Conservation (phyloP, 2,329 filamentous ascomycete species). For the Stachybotrys chlorohalonatus region DNA sequence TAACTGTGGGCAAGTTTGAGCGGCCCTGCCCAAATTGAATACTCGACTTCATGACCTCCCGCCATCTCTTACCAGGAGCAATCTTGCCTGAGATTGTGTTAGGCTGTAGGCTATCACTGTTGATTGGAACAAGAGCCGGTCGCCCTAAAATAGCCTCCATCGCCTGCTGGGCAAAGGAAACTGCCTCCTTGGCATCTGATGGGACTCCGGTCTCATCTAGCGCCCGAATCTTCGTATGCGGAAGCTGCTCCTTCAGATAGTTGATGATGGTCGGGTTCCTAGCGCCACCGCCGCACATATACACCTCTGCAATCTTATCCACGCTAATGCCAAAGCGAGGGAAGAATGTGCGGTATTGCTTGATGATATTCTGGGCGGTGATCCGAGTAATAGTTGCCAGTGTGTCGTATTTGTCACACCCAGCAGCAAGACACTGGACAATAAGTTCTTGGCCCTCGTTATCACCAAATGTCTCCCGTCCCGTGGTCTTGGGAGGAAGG, state of each 20-base stretch:
- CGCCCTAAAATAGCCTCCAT: slow-evolving; percentile 37
- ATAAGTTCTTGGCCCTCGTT: slow-evolving; percentile 44
- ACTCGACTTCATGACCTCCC: slow-evolving; percentile 38
- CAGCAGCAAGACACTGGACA: slow-evolving; percentile 29
- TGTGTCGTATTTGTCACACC: slow-evolving; percentile 38
- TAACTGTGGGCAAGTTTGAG: slow-evolving; percentile 34
- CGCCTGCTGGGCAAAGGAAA: slow-evolving; percentile 44
- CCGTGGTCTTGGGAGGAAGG: slow-evolving; percentile 46
- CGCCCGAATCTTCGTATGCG: slow-evolving; percentile 35
- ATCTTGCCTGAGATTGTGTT: slow-evolving; percentile 43
- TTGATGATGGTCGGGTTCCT: slow-evolving; percentile 45
- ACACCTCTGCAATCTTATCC: slow-evolving; percentile 36
- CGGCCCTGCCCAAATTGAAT: slow-evolving; percentile 35
- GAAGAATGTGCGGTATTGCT: slow-evolving; percentile 34
- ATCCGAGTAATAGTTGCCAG: slow-evolving; percentile 50
- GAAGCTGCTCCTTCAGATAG: slow-evolving; percentile 39
- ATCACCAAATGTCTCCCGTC: slow-evolving; percentile 49
- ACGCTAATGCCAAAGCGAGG: slow-evolving; percentile 22
- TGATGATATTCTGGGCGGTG: slow-evolving; percentile 48
- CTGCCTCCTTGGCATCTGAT: slow-evolving; percentile 40
- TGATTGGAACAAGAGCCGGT: slow-evolving; percentile 39
- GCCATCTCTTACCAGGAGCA: slow-evolving; percentile 41
- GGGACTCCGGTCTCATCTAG: slow-evolving; percentile 48
- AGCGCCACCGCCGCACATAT: slow-evolving; percentile 49
- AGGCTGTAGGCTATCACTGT: slow-evolving; percentile 39